Evolutionary conservation across 1,284 basidiomycete species (phyloP).

Genomic region (Athelia sp.): DNA sequence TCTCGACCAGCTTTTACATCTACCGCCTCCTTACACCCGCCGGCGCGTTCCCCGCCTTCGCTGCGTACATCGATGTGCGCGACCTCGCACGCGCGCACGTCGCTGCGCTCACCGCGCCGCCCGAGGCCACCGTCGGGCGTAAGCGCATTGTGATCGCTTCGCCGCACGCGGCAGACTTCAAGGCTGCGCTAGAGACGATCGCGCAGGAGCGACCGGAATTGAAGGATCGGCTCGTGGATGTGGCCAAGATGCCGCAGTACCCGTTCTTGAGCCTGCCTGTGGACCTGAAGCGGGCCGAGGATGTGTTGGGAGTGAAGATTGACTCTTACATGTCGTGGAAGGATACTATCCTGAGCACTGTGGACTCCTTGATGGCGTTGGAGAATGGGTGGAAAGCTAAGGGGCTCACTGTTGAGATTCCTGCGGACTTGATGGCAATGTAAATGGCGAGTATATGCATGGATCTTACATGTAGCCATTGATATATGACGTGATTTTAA

Average conservation of each 20-base stretch:
- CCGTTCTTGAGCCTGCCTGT: neutral
- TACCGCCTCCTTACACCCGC: conserved; percentile 9
- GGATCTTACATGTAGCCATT: too few species aligned
- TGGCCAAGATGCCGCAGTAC: neutral
- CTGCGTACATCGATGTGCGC: conserved; percentile 12
- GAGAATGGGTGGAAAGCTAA: neutral
- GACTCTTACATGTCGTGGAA: neutral
- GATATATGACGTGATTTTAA: too few species aligned
- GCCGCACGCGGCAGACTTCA: conserved; percentile 4
- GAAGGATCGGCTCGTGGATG: conserved; percentile 4
- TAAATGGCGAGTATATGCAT: too few species aligned
- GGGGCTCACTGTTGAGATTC: neutral
- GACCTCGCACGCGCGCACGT: conserved; percentile 17
- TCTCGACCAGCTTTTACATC: conserved; percentile 11
- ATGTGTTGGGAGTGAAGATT: neutral
- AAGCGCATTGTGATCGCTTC: conserved; percentile 7
- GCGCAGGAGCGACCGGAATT: conserved; percentile 7
- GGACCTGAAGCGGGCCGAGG: neutral
- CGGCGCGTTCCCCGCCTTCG: conserved; percentile 6
- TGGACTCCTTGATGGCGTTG: neutral
- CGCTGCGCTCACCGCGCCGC: conserved; percentile 7
- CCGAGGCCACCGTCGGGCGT: neutral
- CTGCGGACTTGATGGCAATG: neutral
- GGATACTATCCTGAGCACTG: neutral
- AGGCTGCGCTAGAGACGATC: conserved; percentile 5